Evolutionary conservation across 148 eudicot species (phyloP).

Genomic region (Cornus controversa): DNA sequence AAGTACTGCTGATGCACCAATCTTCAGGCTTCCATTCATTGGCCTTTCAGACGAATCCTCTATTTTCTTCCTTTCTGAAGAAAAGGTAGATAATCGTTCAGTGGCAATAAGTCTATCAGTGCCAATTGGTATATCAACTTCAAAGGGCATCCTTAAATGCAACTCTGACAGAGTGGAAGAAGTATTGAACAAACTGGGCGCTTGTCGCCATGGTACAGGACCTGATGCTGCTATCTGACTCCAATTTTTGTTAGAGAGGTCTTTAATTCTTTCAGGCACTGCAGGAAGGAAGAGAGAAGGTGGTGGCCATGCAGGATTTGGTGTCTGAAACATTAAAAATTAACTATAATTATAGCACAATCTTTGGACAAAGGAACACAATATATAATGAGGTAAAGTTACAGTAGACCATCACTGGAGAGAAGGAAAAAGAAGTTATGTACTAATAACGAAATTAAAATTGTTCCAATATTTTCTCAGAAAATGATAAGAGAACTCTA

Average conservation of each 20-base stretch:
- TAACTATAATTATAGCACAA: neutral
- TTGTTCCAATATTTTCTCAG: neutral
- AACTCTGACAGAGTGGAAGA: conserved; percentile 26
- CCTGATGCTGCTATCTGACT: conserved; percentile 49
- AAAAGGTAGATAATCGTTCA: conserved; percentile 28
- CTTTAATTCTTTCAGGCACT: conserved; percentile 43
- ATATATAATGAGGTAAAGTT: neutral
- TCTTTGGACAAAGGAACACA: neutral
- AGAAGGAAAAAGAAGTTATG: neutral
- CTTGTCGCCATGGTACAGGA: conserved; percentile 54
- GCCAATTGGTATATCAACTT: conserved; percentile 33
- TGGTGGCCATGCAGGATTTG: conserved; percentile 69
- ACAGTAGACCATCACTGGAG: neutral
- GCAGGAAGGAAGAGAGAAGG: conserved; percentile 35
- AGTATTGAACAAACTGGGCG: conserved; percentile 35
- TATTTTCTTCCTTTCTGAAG: conserved; percentile 29
- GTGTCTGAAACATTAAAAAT: conserved; percentile 41
- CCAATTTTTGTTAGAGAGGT: conserved; percentile 44
- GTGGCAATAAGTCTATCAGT: conserved; percentile 17
- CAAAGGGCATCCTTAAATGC: conserved; percentile 30
- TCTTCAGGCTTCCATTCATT: conserved; percentile 32
- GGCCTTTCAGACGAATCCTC: conserved; percentile 27
- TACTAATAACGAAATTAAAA: too few relatives aligned
- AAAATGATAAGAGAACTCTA: too few relatives aligned
- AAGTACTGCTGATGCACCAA: conserved; percentile 24